A percentile compares a stretch with the other conserved stretches of the same genome.
Evolutionary conservation across 108 stramenopile species (phyloP).

Genomic region (Cyclotella kingstonii): DNA sequence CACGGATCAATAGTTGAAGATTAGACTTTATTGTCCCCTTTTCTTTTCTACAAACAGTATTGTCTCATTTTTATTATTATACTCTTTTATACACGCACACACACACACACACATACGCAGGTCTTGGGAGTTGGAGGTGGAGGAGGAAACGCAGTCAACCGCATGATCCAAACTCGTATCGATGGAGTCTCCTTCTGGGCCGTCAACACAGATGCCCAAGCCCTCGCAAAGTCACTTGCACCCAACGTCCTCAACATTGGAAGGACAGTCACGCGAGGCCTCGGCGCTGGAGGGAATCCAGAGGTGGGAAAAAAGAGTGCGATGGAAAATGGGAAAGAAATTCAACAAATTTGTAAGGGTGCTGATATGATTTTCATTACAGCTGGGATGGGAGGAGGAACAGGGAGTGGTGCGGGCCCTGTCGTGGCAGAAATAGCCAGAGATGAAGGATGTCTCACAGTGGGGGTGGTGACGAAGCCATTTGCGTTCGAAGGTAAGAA

Average conservation of each 20-base stretch:
- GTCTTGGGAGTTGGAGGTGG: conserved; percentile 86
- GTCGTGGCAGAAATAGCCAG: conserved; percentile 78
- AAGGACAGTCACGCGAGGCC: conserved; percentile 77
- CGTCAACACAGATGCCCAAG: conserved; percentile 91
- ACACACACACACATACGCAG: too few relatives aligned
- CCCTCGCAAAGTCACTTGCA: conserved; percentile 65
- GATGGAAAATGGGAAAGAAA: conserved; percentile 78
- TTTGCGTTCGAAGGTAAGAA: conserved; percentile 90
- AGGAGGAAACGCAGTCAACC: conserved; percentile 74
- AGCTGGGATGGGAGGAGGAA: conserved; percentile 89
- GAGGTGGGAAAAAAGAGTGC: conserved; percentile 80
- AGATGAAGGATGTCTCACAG: conserved; percentile 74
- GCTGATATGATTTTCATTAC: conserved; percentile 89
- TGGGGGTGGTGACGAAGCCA: conserved; percentile 87
- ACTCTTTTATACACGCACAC: too few relatives aligned
- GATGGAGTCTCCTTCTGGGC: conserved; percentile 89
- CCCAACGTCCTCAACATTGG: conserved; percentile 78
- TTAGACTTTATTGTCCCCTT: too few relatives aligned
- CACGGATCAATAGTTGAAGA: conserved; percentile 73
- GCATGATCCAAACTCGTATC: conserved; percentile 85
- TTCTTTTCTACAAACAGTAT: too few relatives aligned
- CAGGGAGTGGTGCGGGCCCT: conserved; percentile 85
- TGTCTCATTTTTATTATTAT: too few relatives aligned
- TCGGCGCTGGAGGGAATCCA: conserved; percentile 89
- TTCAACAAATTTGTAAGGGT: conserved; percentile 67